phyloP scores from a whole-genome alignment of 1,284 basidiomycete genomes.

The Dichomitus squalens region DNA sequence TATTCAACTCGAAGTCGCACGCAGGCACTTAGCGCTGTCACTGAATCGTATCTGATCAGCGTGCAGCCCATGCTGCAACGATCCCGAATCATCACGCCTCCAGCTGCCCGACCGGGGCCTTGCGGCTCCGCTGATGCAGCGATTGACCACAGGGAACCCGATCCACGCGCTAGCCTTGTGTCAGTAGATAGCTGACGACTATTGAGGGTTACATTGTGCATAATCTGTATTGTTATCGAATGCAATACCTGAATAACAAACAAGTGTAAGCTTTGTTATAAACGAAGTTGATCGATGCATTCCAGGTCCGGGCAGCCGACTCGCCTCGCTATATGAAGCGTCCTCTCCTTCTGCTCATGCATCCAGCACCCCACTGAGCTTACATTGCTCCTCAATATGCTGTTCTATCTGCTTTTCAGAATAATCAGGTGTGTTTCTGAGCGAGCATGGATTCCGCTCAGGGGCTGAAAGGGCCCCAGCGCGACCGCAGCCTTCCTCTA shows the following conservation, averaged over 20 bases:
- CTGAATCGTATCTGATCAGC: conserved; percentile 14
- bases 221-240: background rate
- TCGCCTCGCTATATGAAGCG: conserved; percentile 8
- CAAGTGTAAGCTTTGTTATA: background rate
- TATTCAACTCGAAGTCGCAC: background rate
- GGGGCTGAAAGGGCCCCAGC: conserved; percentile 36
- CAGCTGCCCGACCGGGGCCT: conserved; percentile 13
- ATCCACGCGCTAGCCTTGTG: conserved; percentile 2
- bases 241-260: background rate
- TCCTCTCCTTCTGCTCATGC: conserved; percentile 17
- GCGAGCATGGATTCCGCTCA: background rate
- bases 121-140: conserved; percentile 12
- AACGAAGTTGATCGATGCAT: conserved; percentile 4
- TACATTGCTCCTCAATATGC: conserved; percentile 20
- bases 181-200: background rate
- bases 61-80: background rate
- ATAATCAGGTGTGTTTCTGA: conserved; percentile 25
- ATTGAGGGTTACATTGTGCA: background rate
- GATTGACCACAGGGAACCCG: conserved; percentile 3
- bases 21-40: background rate
- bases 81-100: background rate
- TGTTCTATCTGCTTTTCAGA: conserved; percentile 34
- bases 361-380: conserved; percentile 4
- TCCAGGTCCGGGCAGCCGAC: conserved; percentile 7
- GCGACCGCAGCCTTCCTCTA: conserved; percentile 77